Conservation (phyloP, 2,329 filamentous ascomycete genomes). For the Colletotrichum lupini region DNA sequence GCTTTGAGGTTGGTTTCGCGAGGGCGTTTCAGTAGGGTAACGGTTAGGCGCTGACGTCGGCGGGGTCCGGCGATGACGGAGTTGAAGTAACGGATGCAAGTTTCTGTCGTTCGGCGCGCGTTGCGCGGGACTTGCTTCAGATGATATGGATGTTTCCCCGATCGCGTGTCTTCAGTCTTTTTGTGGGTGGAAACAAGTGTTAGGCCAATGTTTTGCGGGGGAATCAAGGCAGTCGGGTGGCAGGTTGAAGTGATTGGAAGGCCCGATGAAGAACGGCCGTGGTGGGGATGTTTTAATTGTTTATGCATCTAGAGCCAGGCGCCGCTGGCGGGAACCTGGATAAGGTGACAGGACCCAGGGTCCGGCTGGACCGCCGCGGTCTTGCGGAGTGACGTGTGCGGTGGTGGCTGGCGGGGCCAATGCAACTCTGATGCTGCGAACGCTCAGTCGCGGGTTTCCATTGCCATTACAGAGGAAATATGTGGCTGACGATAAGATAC, state of each 20-base stretch:
- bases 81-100: not conserved
- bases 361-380: slow-evolving; percentile 21
- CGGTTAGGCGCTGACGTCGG: slow-evolving; percentile 35
- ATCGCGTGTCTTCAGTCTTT: not conserved
- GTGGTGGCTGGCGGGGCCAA: slow-evolving; percentile 35
- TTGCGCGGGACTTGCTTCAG: slow-evolving; percentile 18
- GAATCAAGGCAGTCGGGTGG: slow-evolving; percentile 15
- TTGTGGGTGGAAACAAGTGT: not conserved
- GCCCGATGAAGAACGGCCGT: slow-evolving; percentile 22
- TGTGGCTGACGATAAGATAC: slow-evolving; percentile 31
- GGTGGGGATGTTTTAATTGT: slow-evolving; percentile 34
- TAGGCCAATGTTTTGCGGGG: slow-evolving; percentile 11
- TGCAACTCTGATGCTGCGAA: slow-evolving; percentile 18
- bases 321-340: slow-evolving; percentile 26
- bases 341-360: slow-evolving; percentile 31
- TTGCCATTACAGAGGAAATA: not conserved
- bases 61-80: slow-evolving; percentile 31
- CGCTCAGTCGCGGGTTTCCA: not conserved
- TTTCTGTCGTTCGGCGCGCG: slow-evolving; percentile 11
- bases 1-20: slow-evolving; percentile 20
- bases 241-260: slow-evolving; percentile 15
- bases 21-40: slow-evolving; percentile 30
- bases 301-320: slow-evolving; percentile 33
- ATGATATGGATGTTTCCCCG: slow-evolving; percentile 3
- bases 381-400: slow-evolving; percentile 36